phyloP scores from a whole-genome alignment of 2,329 filamentous ascomycete genomes.

The Penicillium sp. region DNA sequence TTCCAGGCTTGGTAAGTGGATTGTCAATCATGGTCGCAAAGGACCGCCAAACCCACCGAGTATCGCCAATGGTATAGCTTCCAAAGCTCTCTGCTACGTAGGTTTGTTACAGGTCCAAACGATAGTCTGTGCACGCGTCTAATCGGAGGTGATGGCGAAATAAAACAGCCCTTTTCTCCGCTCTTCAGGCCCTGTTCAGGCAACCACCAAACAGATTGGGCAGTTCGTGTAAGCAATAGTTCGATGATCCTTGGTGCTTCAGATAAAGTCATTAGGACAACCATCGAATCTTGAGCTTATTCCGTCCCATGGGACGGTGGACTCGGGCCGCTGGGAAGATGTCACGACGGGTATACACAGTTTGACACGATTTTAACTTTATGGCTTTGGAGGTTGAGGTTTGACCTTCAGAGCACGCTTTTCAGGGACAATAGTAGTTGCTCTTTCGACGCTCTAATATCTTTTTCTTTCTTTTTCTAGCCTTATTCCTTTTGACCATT shows the following conservation, averaged over 20 bases:
- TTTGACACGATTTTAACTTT: neutral
- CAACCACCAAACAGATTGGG: neutral
- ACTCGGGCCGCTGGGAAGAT: neutral
- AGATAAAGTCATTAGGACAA: slow-evolving; percentile 7
- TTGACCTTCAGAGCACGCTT: neutral
- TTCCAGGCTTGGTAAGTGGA: neutral
- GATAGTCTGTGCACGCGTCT: slow-evolving; percentile 15
- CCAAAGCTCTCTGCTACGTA: neutral
- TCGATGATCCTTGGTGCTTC: neutral
- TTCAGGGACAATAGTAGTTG: neutral
- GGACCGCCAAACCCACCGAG: neutral
- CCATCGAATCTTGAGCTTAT: slow-evolving; percentile 28
- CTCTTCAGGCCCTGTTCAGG: neutral
- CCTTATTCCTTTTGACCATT: neutral
- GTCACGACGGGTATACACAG: neutral
- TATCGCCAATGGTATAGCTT: neutral
- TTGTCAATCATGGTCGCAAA: neutral
- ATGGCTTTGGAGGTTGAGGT: neutral
- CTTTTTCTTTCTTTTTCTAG: neutral
- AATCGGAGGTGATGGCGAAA: neutral
- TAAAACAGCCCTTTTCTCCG: neutral
- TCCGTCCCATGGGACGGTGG: slow-evolving; percentile 7
- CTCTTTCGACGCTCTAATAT: neutral
- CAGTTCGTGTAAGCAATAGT: neutral
- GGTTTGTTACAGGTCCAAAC: slow-evolving; percentile 1